These are phyloP conservation scores for Saccharomycopsis sp. DNA, from an alignment of 805 yeast species.

Conservation along the genomic window DNA sequence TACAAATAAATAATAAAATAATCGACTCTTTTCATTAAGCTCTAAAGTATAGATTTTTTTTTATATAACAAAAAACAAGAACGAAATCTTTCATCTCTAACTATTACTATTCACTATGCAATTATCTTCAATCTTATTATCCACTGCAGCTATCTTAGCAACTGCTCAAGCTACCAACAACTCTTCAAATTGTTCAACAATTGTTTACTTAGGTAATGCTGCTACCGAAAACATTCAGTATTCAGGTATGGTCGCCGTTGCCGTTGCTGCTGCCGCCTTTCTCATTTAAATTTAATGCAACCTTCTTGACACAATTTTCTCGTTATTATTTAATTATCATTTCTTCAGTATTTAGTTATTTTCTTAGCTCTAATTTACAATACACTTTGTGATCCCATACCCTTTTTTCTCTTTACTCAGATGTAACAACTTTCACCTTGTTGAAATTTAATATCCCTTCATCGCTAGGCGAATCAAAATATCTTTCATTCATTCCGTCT, in stretches of 20 bases:
- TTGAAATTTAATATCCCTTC: too few relatives aligned
- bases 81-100: neutral
- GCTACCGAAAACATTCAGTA: constrained; percentile 1
- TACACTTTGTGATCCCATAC: neutral
- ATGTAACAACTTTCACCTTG: neutral
- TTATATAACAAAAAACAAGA: neutral
- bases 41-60: too few relatives aligned
- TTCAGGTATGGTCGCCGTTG: constrained; percentile 13
- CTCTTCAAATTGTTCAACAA: constrained; percentile 13
- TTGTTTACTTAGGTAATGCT: constrained; percentile 5
- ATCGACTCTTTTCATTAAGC: too few relatives aligned
- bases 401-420: neutral
- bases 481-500: neutral
- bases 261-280: constrained; percentile 19
- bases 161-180: constrained; percentile 27
- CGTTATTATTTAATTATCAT: too few relatives aligned
- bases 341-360: too few relatives aligned
- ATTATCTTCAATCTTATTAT: neutral
- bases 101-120: constrained; percentile 2
- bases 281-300: neutral
- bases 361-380: neutral
- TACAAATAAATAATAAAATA: too few relatives aligned
- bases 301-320: neutral
- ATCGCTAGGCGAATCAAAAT: too few relatives aligned
- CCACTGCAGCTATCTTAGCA: constrained; percentile 16